These are phyloP conservation scores for Fusarium guadeloupense DNA, from an alignment of 2,329 filamentous ascomycete genomes.

Conservation along the genomic window DNA sequence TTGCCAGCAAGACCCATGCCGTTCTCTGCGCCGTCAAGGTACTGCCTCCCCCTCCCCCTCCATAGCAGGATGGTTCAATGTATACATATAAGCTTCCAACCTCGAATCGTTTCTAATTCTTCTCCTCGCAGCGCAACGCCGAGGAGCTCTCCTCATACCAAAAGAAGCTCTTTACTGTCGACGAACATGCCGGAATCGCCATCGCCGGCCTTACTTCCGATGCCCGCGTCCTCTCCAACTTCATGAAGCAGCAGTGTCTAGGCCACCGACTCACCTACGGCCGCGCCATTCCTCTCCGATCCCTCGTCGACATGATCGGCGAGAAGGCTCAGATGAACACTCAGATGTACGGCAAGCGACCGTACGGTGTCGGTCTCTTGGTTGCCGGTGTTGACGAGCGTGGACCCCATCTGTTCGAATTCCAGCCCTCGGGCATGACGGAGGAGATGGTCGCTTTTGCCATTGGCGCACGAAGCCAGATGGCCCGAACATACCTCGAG, in stretches of 20 bases:
- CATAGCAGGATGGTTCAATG: constrained; percentile 10
- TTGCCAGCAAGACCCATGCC: constrained; percentile 97
- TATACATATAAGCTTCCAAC: constrained; percentile 1
- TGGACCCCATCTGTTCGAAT: constrained; percentile 96
- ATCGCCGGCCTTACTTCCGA: constrained; percentile 97
- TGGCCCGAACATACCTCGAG: constrained; percentile 97
- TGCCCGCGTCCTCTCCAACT: constrained; percentile 98
- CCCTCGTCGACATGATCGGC: constrained; percentile 90
- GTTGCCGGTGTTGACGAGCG: constrained; percentile 94
- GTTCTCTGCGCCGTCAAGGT: constrained; percentile 98
- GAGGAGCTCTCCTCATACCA: constrained; percentile 99
- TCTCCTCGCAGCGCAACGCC: constrained; percentile 79
- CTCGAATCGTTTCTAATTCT: constrained; percentile 11
- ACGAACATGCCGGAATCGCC: constrained; percentile 93
- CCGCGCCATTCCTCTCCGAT: constrained; percentile 88
- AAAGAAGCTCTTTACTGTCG: constrained; percentile 97
- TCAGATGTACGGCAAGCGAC: constrained; percentile 94
- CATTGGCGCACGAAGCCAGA: constrained; percentile 95
- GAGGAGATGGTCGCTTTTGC: constrained; percentile 97
- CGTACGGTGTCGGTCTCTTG: constrained; percentile 93
- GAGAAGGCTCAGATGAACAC: constrained; percentile 98
- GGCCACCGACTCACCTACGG: constrained; percentile 95
- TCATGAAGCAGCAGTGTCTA: constrained; percentile 99
- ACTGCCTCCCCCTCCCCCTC: constrained; percentile 38
- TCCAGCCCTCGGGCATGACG: constrained; percentile 94